A percentile compares a stretch with the other conserved stretches of the same genome.
These are phyloP conservation scores for Alternaria rosae DNA, from an alignment of 2,329 filamentous ascomycete genomes.

Conservation along the genomic window DNA sequence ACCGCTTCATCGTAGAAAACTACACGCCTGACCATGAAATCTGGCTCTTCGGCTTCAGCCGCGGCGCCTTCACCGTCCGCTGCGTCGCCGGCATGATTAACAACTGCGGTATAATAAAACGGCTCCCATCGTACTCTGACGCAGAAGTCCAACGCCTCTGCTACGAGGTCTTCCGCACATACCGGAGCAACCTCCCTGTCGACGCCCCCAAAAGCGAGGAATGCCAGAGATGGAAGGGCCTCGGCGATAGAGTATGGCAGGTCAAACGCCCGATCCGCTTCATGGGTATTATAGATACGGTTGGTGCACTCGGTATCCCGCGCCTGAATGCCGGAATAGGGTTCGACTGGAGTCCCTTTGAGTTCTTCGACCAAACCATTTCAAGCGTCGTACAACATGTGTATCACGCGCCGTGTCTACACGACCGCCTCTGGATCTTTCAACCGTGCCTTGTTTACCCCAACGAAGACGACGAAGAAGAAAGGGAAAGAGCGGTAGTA, in stretches of 20 bases:
- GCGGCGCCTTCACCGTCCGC: slow-evolving; percentile 56
- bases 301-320: slow-evolving; percentile 45
- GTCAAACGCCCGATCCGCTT: slow-evolving; percentile 41
- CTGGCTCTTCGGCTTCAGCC: slow-evolving; percentile 56
- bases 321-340: slow-evolving; percentile 46
- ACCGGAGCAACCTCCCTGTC: slow-evolving; percentile 35
- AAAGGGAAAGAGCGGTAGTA: slow-evolving; percentile 21
- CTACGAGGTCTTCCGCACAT: slow-evolving; percentile 44
- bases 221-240: slow-evolving; percentile 25
- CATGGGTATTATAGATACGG: slow-evolving; percentile 46
- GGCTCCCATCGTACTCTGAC: slow-evolving; percentile 7
- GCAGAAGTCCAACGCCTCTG: slow-evolving; percentile 35
- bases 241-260: slow-evolving; percentile 36
- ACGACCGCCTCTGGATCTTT: slow-evolving; percentile 47
- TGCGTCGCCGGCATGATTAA: slow-evolving; percentile 55
- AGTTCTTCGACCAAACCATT: slow-evolving; percentile 48
- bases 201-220: slow-evolving; percentile 38
- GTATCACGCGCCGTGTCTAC: slow-evolving; percentile 43
- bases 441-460: slow-evolving; percentile 28
- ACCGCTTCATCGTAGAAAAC: slow-evolving; percentile 47
- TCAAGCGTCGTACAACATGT: slow-evolving; percentile 42
- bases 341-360: slow-evolving; percentile 46
- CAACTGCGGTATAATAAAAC: slow-evolving; percentile 51
- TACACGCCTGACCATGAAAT: slow-evolving; percentile 51
- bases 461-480: slow-evolving; percentile 6